Evolutionary conservation across 2,329 filamentous ascomycete species (phyloP).

Genomic region (Teratosphaeria nubilosa): DNA sequence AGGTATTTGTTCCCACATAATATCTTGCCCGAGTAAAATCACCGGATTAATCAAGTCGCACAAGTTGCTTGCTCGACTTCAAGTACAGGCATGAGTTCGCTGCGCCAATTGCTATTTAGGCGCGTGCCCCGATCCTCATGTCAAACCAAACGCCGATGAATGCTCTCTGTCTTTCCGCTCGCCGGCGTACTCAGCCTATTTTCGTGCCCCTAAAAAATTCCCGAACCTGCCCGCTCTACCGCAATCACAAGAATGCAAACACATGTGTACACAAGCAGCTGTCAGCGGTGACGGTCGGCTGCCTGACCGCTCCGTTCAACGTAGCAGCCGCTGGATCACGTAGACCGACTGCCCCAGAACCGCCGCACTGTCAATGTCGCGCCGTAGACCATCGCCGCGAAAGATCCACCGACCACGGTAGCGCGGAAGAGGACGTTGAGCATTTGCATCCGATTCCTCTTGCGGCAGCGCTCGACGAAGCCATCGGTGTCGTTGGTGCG

Average conservation of each 20-base stretch:
- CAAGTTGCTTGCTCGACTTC: not conserved
- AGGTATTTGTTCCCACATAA: not conserved
- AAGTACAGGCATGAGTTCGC: not conserved
- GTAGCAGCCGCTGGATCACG: not conserved
- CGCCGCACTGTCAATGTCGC: slow-evolving; percentile 26
- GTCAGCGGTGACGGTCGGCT: not conserved
- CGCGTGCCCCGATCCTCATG: not conserved
- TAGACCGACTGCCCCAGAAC: slow-evolving; percentile 17
- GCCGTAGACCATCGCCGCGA: slow-evolving; percentile 34
- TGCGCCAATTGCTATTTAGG: not conserved
- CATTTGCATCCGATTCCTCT: slow-evolving; percentile 46
- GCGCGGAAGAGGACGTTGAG: slow-evolving; percentile 44
- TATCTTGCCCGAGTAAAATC: not conserved
- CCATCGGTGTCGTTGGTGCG: slow-evolving; percentile 45
- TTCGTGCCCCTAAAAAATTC: not conserved
- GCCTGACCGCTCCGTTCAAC: not conserved
- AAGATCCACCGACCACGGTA: slow-evolving; percentile 38
- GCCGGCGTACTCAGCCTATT: not conserved
- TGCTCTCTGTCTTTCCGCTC: not conserved
- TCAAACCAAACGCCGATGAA: not conserved
- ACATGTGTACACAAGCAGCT: slow-evolving; percentile 1
- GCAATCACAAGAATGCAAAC: not conserved
- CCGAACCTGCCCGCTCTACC: not conserved
- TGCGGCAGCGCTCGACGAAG: slow-evolving; percentile 45
- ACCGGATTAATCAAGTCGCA: not conserved